Evolutionary conservation across 1,139 yeast genomes (phyloP).

Genomic region (Wickerhamiella pararugosa): DNA sequence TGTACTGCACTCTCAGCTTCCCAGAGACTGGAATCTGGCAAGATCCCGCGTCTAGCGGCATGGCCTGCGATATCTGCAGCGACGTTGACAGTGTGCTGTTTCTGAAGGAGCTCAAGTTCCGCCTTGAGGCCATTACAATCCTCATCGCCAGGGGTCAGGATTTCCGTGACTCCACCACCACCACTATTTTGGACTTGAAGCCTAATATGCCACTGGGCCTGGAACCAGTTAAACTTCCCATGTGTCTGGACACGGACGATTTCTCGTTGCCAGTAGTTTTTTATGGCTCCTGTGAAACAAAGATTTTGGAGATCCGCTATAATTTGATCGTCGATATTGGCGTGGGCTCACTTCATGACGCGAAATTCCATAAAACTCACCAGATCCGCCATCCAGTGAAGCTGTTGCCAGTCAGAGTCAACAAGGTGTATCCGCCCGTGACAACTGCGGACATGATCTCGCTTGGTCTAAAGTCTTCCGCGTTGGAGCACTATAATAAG

Average conservation of each 20-base stretch:
- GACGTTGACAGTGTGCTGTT: slow-evolving; percentile 2
- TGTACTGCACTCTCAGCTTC: not conserved
- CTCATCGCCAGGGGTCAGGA: slow-evolving; percentile 1
- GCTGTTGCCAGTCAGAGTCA: not conserved
- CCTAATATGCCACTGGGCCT: slow-evolving; percentile 5
- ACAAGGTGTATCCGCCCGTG: too few species aligned
- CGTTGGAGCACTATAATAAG: too few species aligned
- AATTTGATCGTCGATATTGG: not conserved
- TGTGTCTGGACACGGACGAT: slow-evolving; percentile 1
- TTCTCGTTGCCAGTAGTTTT: slow-evolving; percentile 1
- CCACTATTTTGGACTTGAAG: not conserved
- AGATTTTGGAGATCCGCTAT: not conserved
- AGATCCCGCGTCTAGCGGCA: not conserved
- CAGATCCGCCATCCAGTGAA: not conserved
- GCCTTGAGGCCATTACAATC: slow-evolving; percentile 2
- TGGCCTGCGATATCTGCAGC: not conserved
- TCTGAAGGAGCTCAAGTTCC: not conserved
- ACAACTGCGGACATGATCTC: too few species aligned
- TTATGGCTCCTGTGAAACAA: slow-evolving; percentile 1
- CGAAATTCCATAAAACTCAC: not conserved
- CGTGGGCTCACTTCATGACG: not conserved
- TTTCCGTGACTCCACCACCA: not conserved
- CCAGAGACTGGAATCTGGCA: slow-evolving; percentile 3
- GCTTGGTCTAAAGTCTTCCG: too few species aligned
- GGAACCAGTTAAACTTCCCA: slow-evolving; percentile 4